These are phyloP conservation scores for Penicillium tannophilum DNA, from an alignment of 495 filamentous ascomycete species.

Conservation along the genomic window DNA sequence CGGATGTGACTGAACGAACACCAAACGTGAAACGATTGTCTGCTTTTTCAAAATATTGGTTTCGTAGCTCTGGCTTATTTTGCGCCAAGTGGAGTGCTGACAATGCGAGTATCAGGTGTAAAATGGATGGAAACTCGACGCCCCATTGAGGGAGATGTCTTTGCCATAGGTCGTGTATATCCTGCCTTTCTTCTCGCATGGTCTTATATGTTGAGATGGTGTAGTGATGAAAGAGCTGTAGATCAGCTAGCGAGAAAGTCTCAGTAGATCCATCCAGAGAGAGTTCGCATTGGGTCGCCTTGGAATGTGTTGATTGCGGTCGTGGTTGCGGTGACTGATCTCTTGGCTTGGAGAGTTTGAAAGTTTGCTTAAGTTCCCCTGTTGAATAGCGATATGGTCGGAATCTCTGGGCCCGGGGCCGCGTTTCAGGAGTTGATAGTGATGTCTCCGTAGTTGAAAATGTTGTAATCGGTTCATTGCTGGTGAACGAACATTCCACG, in stretches of 20 bases:
- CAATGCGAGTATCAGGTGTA: conserved; percentile 48
- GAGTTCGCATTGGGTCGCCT: conserved; percentile 12
- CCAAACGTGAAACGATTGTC: conserved; percentile 50
- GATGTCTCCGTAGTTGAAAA: too few relatives aligned
- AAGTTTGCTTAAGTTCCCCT: conserved; percentile 13
- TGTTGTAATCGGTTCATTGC: conserved; percentile 5
- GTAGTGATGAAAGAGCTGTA: conserved; percentile 45
- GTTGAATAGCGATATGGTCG: conserved; percentile 26
- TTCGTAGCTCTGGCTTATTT: conserved; percentile 32
- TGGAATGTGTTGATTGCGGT: conserved; percentile 6
- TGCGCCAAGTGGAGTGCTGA: conserved; percentile 46
- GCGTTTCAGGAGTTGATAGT: not conserved
- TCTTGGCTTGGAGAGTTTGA: conserved; percentile 9
- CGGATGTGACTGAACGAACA: conserved; percentile 42
- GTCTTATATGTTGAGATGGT: conserved; percentile 37
- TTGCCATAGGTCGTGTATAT: conserved; percentile 37
- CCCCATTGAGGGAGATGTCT: conserved; percentile 43
- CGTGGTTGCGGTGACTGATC: not conserved
- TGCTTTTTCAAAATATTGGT: conserved; percentile 38
- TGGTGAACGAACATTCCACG: conserved; percentile 31
- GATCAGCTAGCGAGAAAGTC: conserved; percentile 34
- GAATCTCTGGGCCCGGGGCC: conserved; percentile 23
- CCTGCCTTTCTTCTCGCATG: conserved; percentile 18
- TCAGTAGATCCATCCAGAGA: conserved; percentile 4
- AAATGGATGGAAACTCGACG: conserved; percentile 44